Percentiles rank a stretch among this genome's conserved stretches.
These are phyloP conservation scores for Microbotryum lychnidis-dioicae DNA, from an alignment of 1,284 basidiomycete genomes.

Conservation along the genomic window DNA sequence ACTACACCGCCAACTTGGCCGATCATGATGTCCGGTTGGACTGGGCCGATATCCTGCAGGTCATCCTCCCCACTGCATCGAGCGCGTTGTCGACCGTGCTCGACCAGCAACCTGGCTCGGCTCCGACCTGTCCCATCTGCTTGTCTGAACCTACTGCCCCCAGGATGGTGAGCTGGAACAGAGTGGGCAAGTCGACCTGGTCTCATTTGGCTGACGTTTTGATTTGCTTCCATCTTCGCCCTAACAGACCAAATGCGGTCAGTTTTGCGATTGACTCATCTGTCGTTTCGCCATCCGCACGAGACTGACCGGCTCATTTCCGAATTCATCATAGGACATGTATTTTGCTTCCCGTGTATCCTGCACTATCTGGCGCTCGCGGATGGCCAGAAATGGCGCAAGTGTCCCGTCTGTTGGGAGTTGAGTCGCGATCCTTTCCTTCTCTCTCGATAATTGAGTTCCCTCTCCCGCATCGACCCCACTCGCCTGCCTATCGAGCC, in stretches of 20 bases:
- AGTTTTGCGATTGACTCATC: not conserved
- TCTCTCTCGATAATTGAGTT: not conserved
- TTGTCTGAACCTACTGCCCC: conserved; percentile 82
- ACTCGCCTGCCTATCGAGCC: no score
- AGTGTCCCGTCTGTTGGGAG: conserved; percentile 94
- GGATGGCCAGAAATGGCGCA: conserved; percentile 68
- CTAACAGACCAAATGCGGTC: conserved; percentile 28
- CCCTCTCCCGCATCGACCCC: not conserved
- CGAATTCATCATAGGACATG: conserved; percentile 16
- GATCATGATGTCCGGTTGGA: conserved; percentile 63
- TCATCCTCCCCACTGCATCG: conserved; percentile 70
- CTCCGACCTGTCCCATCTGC: conserved; percentile 84
- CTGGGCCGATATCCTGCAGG: conserved; percentile 93
- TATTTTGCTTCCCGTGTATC: conserved; percentile 64
- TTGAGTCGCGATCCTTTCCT: not conserved
- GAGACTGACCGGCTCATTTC: not conserved
- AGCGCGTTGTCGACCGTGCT: conserved; percentile 36
- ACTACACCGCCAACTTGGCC: conserved; percentile 89
- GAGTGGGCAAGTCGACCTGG: conserved; percentile 51
- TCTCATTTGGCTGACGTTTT: conserved; percentile 11
- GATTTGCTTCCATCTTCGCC: not conserved
- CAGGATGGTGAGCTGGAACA: conserved; percentile 94
- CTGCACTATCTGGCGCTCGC: conserved; percentile 68
- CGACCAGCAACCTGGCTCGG: conserved; percentile 16
- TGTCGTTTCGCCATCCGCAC: not conserved